Evolutionary conservation across 2,329 filamentous ascomycete species (phyloP).

Genomic region (Penicillium olsonii): DNA sequence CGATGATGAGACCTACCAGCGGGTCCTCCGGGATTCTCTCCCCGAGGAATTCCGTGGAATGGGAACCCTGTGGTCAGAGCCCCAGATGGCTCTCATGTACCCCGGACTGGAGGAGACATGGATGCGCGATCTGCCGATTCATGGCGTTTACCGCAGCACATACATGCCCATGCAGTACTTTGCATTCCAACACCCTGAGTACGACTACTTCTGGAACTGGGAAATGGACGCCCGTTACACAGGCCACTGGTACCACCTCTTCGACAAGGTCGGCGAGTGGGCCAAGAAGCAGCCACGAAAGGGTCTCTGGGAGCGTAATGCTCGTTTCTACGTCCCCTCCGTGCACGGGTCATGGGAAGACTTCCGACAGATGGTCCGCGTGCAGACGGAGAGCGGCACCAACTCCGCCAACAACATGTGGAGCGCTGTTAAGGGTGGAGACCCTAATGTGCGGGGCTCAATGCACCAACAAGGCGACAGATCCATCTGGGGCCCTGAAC

Average conservation of each 20-base stretch:
- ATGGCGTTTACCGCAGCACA: conserved; percentile 88
- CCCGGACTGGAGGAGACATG: conserved; percentile 81
- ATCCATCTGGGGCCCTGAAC: conserved; percentile 80
- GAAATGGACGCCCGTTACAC: conserved; percentile 80
- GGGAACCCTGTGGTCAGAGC: conserved; percentile 89
- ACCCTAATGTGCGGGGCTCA: conserved; percentile 25
- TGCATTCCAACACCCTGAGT: conserved; percentile 76
- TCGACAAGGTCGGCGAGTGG: conserved; percentile 70
- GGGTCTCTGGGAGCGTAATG: conserved; percentile 77
- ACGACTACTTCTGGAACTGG: conserved; percentile 84
- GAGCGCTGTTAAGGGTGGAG: conserved; percentile 48
- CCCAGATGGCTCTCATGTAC: conserved; percentile 89
- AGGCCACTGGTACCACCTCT: conserved; percentile 79
- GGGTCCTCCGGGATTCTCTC: conserved; percentile 70
- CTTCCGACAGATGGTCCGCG: conserved; percentile 73
- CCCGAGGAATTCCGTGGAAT: conserved; percentile 83
- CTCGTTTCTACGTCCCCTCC: conserved; percentile 74
- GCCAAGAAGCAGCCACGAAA: conserved; percentile 73
- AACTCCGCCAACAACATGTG: conserved; percentile 68
- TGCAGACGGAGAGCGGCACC: conserved; percentile 71
- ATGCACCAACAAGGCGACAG: conserved; percentile 52
- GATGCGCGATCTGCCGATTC: conserved; percentile 71
- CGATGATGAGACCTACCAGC: conserved; percentile 71
- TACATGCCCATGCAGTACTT: conserved; percentile 97
- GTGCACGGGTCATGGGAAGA: conserved; percentile 79